Evolutionary conservation across 345 rosid species (phyloP), one percentile per base, ranked within the genome.

Genomic region (Salix arbutifolia): DNA sequence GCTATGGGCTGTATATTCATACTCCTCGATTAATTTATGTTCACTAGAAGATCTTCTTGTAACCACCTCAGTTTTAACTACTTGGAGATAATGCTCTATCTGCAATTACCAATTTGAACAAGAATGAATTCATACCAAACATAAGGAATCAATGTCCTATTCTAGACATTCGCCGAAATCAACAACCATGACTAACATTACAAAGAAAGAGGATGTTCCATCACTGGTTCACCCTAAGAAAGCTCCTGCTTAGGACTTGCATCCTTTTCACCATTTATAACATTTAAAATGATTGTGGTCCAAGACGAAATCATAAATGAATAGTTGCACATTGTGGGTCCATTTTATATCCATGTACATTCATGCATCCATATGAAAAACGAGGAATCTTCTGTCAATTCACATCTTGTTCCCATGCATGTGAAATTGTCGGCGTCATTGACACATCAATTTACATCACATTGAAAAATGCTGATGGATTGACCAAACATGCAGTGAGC

Each of bases 11-110:
- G 98, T 96, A 86, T 94, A 96, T 87, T 94, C 98, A 1, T 94
- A 94, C 84, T 92, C 97, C 81, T 94, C 94, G 4, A 92, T 30
- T 77, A 96, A 53, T 77, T 85, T 78, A 35, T 84, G 83, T n/a
- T 87, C 90, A 65, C 69, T 78, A 40, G 82, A 84, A 33, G 74
- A 70, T 76, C 83, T 85, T 81, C 86, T 80, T 12, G 86, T 88
- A 53, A 85, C 71, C 72, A 96, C 96, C 90, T 96, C 98, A 1
- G 97, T 91, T 86, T 96, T 96, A 50, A 96, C 98, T 66, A 92
- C 52, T 83, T 94, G 99, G 78, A 96, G 97, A 82, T 96, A 96
- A 84, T 96, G 99, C 83, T 96, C 99, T 69, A 92, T 91, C 99
- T 96, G 97, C 86, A 83, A 76, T 71, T 23, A 42, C 58, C 44